Base-by-base conservation (phyloP, 1,284 basidiomycete genomes). In the Cutaneotrichosporon dermatis region DNA sequence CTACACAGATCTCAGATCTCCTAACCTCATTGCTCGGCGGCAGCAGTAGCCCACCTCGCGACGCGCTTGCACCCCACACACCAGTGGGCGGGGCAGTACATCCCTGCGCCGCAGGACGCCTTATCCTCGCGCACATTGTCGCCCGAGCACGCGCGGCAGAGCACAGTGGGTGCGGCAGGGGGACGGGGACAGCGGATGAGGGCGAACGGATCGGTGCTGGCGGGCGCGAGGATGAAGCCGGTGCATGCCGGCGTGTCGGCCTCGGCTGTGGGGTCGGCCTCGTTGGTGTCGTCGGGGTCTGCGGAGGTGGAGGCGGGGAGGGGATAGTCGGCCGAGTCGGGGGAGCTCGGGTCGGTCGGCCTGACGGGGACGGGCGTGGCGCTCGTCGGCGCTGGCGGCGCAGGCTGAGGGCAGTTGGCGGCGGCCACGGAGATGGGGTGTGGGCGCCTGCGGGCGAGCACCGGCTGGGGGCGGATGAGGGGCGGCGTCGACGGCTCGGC, bases 51-150 rank as follows among this genome's bases (percentile, higher is more conserved):
- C 25, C 25, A 25, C 45, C 51, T 42, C 44, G 44, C 34, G 5
- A 11, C 4, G 4, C 54, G 44, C 54, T 55, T 55, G 15, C 54
- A 55, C 43, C 34, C 36, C 3, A 43, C 54, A 16, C 54, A 55
- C 54, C 54, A 55, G 54, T 55, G 54, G 6, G 43, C 44, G 45
- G 36, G 7, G 44, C 54, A 55, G 37, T 46, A 55, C n/a, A 15
- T 33, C 36, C 36, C 13, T 13, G n/a, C n/a, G 34, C 25, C 25
- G 25, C 25, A 25, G 25, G 25, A 25, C 25, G 25, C 25, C 25
- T 25, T 25, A 25, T 25, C 25, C 25, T 25, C 25, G 25, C 52
- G 16, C 42, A 44, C 33, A n/a, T 36, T 33, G 15, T 13, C 36
- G 15, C 15, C 43, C 15, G n/a, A n/a, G 10, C 45, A 46, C 9